Conservation (phyloP, 2,329 filamentous ascomycete species). For the Penicillium brasilianum region DNA sequence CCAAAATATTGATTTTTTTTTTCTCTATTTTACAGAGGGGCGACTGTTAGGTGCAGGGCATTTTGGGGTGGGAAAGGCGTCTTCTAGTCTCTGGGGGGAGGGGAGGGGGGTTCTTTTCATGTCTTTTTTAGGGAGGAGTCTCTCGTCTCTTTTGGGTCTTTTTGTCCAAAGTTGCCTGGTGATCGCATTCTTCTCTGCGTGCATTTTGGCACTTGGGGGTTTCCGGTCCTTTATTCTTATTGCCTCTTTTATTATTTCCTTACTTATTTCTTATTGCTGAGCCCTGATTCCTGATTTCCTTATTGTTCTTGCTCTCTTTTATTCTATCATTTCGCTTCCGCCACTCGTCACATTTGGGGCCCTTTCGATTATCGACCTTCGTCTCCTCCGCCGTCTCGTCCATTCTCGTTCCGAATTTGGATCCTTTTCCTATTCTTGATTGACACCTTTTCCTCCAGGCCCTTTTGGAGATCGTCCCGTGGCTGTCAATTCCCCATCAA, state of each 20-base stretch:
- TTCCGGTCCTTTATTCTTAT: conserved; percentile 2
- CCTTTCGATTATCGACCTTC: background rate
- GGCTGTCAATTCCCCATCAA: background rate
- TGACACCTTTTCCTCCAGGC: background rate
- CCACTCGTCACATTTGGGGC: background rate
- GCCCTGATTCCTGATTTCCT: background rate
- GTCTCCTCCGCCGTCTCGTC: background rate
- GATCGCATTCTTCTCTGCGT: conserved; percentile 25
- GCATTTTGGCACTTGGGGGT: background rate
- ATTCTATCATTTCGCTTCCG: conserved; percentile 2
- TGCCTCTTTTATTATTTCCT: background rate
- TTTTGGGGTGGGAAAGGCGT: background rate
- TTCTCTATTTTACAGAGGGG: background rate
- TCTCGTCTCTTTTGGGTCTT: background rate
- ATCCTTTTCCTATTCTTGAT: background rate
- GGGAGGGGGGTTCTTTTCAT: background rate
- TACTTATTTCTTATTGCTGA: conserved; percentile 4
- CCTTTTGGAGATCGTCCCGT: background rate
- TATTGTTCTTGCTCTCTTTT: background rate
- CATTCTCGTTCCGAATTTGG: background rate
- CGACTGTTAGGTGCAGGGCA: background rate
- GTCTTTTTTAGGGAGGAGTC: conserved; percentile 5
- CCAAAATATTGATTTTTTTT: background rate
- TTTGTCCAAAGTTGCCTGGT: conserved; percentile 27
- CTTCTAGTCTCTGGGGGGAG: background rate